These are phyloP conservation scores for Kwoniella pini DNA, from an alignment of 768 basidiomycete species.

Conservation along the genomic window DNA sequence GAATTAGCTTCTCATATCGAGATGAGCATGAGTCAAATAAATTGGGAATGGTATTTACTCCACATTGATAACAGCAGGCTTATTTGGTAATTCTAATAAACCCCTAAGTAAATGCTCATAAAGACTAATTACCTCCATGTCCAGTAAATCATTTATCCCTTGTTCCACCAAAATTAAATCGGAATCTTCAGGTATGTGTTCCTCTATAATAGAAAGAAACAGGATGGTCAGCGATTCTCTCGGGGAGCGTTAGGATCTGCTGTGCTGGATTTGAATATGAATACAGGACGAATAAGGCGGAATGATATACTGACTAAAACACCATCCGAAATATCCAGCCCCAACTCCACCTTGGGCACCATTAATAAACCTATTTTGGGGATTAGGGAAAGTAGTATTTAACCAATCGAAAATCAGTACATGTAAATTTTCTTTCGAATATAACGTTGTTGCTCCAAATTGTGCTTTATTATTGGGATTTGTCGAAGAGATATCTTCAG, in stretches of 20 bases:
- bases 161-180: constrained; percentile 45
- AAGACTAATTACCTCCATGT: constrained; percentile 27
- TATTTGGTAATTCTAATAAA: constrained; percentile 30
- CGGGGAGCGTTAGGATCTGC: too few species aligned
- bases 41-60: too few species aligned
- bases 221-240: neutral
- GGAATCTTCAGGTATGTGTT: constrained; percentile 43
- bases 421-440: constrained; percentile 50
- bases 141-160: constrained; percentile 45
- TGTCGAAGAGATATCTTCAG: neutral
- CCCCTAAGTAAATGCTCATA: constrained; percentile 40
- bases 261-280: too few species aligned
- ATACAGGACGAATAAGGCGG: too few species aligned
- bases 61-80: constrained; percentile 48
- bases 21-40: too few species aligned
- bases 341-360: constrained; percentile 48
- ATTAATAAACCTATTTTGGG: constrained; percentile 39
- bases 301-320: constrained; percentile 37
- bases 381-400: constrained; percentile 41
- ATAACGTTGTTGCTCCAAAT: constrained; percentile 37
- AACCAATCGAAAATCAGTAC: constrained; percentile 47
- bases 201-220: constrained; percentile 28
- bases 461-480: neutral
- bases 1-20: too few species aligned
- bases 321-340: constrained; percentile 43